Percentiles rank a stretch among this genome's conserved stretches.
Conservation (phyloP, 208 protist genomes). For the Crithidia bombi region DNA sequence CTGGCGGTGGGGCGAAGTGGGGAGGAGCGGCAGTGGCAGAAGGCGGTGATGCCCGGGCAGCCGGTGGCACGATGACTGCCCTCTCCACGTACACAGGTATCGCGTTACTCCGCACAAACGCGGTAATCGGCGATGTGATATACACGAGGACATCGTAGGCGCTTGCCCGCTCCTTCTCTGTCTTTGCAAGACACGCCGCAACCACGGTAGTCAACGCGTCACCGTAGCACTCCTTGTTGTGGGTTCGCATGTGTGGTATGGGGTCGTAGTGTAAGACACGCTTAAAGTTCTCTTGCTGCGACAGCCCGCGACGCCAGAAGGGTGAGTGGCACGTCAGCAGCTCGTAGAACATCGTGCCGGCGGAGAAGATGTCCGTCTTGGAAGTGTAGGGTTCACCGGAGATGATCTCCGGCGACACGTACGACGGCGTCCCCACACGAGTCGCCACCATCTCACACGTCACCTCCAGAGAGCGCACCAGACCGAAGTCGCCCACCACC, state of each 20-base stretch:
- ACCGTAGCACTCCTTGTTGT: conserved; percentile 38
- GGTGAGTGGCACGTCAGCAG: conserved; percentile 67
- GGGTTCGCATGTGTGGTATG: conserved; percentile 45
- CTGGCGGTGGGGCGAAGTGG: not conserved
- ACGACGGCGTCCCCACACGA: conserved; percentile 91
- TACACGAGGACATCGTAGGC: conserved; percentile 62
- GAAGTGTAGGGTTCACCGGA: conserved; percentile 86
- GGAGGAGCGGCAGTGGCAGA: conserved; percentile 5
- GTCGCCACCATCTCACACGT: conserved; percentile 69
- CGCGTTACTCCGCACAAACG: conserved; percentile 36
- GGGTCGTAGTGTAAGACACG: conserved; percentile 65
- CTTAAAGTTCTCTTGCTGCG: conserved; percentile 54
- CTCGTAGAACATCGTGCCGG: conserved; percentile 91
- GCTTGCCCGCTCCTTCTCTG: conserved; percentile 51
- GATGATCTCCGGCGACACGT: conserved; percentile 94
- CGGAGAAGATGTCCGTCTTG: conserved; percentile 94
- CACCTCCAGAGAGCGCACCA: conserved; percentile 77
- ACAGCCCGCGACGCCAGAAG: conserved; percentile 68
- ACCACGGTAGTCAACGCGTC: conserved; percentile 46
- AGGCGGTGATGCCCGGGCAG: conserved; percentile 15
- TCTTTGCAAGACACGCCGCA: conserved; percentile 60
- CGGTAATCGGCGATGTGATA: conserved; percentile 42
- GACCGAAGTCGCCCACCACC: conserved; percentile 89
- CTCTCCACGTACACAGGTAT: conserved; percentile 56
- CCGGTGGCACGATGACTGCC: not conserved